phyloP scores from a whole-genome alignment of 208 protist genomes.

The Blastocrithidia nonstop region DNA sequence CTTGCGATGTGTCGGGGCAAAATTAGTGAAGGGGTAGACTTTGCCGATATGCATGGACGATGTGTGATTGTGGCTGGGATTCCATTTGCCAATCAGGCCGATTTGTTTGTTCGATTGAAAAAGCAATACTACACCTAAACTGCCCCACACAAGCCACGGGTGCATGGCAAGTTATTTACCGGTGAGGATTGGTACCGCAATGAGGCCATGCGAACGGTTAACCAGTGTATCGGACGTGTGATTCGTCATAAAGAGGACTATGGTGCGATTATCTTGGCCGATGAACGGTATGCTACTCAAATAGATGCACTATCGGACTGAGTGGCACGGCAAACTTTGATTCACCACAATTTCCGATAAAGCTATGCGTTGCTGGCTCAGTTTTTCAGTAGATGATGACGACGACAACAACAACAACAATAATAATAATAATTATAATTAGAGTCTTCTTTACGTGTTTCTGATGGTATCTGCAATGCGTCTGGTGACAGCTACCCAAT shows the following conservation, averaged over 20 bases:
- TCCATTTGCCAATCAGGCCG: slow-evolving; percentile 83
- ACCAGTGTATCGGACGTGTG: slow-evolving; percentile 94
- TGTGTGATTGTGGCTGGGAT: slow-evolving; percentile 92
- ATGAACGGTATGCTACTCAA: slow-evolving; percentile 79
- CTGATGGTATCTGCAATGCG: too few relatives aligned
- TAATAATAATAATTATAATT: neutral
- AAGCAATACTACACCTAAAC: slow-evolving; percentile 53
- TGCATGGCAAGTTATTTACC: slow-evolving; percentile 59
- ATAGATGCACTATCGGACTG: slow-evolving; percentile 41
- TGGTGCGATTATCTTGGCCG: slow-evolving; percentile 89
- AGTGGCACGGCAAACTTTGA: slow-evolving; percentile 20
- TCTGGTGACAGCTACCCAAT: too few relatives aligned
- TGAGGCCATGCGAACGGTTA: slow-evolving; percentile 92
- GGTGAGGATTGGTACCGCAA: slow-evolving; percentile 92
- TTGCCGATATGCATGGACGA: slow-evolving; percentile 88
- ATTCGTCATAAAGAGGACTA: slow-evolving; percentile 95
- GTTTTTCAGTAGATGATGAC: slow-evolving; percentile 40
- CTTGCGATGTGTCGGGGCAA: slow-evolving; percentile 96
- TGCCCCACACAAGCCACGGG: slow-evolving; percentile 41
- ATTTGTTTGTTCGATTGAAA: slow-evolving; percentile 81
- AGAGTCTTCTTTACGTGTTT: too few relatives aligned
- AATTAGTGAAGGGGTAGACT: slow-evolving; percentile 96
- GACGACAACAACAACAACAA: slow-evolving; percentile 1
- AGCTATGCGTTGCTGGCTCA: slow-evolving; percentile 31
- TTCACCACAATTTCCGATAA: slow-evolving; percentile 50